Base-by-base conservation (phyloP, 2,329 filamentous ascomycete species). In the Cladosporium sp. region DNA sequence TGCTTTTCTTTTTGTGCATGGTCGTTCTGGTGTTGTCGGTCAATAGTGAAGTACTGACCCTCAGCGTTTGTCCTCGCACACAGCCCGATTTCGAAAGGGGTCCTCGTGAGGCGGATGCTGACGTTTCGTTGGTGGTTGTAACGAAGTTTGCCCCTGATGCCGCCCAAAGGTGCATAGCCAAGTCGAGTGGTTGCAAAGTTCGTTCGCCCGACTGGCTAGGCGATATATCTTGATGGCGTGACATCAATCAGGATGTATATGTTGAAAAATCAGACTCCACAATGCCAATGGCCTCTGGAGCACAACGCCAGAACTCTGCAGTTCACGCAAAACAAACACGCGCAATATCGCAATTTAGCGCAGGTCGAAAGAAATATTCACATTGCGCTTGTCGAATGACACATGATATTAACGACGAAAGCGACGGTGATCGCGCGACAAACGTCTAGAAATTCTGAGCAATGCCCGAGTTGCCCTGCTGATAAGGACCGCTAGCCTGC, bases 401-500 rank as follows among this genome's bases (percentile, higher is more conserved):
- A 55, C 28, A 31, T 29, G 28, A 33, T n/a, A 33, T 7, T 26
- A 18, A 52, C 10, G 23, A 2, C 2, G n/a, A 55, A 33, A 55
- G 23, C 18, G 52, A 55, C 23, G 23, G 52, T 23, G 11, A 18
- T 29, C 29, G 52, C 29, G 28, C 28, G 52, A 55, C 52, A 55
- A 31, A 55, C 10, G 21, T 59, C 61, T 69, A 98, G 74, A 99
- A 99, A 79, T 99, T 99, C 80, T 98, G 95, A 35, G 95, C 91
- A 73, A 99, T 97, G 66, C 95, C 95, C 46, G 92, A 92, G 73
- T 91, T 96, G 37, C 87, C 88, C 81, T 96, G 93, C 75, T 96
- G 92, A 12, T 94, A 93, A 31, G 61, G 50, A 29, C 68, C 95
- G 53, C 91, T 87, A 2, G 92, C 90, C 76, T 90, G 96, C 81